A percentile compares a stretch with the other conserved stretches of the same genome.
These are phyloP conservation scores for Diplosphaera chodatii DNA, from an alignment of 139 green algal species.

Conservation along the genomic window DNA sequence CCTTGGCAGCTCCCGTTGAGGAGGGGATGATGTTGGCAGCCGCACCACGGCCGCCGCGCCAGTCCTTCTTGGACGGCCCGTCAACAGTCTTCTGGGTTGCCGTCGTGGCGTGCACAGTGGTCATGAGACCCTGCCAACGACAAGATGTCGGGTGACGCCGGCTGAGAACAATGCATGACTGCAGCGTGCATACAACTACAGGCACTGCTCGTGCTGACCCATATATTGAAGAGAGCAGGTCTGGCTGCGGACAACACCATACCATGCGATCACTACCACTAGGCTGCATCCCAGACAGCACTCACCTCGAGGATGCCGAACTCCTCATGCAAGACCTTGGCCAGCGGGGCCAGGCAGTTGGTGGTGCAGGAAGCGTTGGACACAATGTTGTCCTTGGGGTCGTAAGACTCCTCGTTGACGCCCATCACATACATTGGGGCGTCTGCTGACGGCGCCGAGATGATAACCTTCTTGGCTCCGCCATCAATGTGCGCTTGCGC, in stretches of 20 bases:
- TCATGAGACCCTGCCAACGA: constrained; percentile 87
- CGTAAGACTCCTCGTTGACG: constrained; percentile 87
- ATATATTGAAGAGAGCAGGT: no score
- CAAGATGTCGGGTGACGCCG: no score
- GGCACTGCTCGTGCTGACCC: no score
- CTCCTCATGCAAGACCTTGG: constrained; percentile 82
- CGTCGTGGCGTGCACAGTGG: constrained; percentile 92
- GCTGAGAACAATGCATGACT: no score
- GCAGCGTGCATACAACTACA: no score
- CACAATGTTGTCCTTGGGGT: constrained; percentile 71
- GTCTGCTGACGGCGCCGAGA: constrained; percentile 85
- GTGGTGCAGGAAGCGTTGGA: constrained; percentile 95
- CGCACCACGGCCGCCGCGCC: constrained; percentile 87
- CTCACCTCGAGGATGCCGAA: constrained; percentile 71
- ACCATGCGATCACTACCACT: no score
- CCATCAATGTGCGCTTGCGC: constrained; percentile 67
- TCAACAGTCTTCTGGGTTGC: constrained; percentile 91
- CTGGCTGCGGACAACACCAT: no score
- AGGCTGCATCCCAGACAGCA: no score
- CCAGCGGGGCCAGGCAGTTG: constrained; percentile 95
- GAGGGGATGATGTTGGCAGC: constrained; percentile 96
- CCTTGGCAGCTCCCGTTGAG: constrained; percentile 95
- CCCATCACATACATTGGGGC: constrained; percentile 95
- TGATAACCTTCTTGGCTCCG: constrained; percentile 94
- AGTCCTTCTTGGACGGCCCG: constrained; percentile 94